Conservation (phyloP, 768 basidiomycete species). For the Panaeolus papilionaceus region DNA sequence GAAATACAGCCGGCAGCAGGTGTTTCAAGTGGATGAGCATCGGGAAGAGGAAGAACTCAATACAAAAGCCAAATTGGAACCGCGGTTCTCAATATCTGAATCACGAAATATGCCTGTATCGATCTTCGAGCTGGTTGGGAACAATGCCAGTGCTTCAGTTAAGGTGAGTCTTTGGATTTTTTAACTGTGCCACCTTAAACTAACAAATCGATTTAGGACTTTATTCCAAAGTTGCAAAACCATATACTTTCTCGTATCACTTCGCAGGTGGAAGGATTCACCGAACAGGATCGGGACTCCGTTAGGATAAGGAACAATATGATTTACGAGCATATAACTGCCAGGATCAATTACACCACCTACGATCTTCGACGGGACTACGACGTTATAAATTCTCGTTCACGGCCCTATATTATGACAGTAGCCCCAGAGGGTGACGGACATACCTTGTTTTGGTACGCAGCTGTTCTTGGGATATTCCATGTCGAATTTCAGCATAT, state of each 20-base stretch:
- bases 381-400: constrained; percentile 47
- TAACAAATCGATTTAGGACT: neutral
- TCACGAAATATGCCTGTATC: neutral
- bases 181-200: neutral
- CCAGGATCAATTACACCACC: too few relatives aligned
- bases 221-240: neutral
- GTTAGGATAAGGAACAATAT: too few relatives aligned
- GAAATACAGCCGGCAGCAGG: constrained; percentile 7
- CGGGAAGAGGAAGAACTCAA: neutral
- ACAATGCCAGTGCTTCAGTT: neutral
- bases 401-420: constrained; percentile 43
- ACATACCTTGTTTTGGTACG: constrained; percentile 40
- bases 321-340: too few relatives aligned
- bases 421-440: constrained; percentile 19
- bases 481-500: constrained; percentile 17
- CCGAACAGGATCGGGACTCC: too few relatives aligned
- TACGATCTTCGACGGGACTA: too few relatives aligned
- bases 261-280: too few relatives aligned
- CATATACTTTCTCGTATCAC: constrained; percentile 7
- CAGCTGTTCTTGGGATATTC: constrained; percentile 30
- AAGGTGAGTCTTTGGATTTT: neutral
- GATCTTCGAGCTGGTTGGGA: neutral
- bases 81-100: neutral
- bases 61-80: neutral
- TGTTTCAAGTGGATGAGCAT: neutral